Evolutionary conservation across 345 rosid species (phyloP).

Genomic region (Euphorbia lathyris): DNA sequence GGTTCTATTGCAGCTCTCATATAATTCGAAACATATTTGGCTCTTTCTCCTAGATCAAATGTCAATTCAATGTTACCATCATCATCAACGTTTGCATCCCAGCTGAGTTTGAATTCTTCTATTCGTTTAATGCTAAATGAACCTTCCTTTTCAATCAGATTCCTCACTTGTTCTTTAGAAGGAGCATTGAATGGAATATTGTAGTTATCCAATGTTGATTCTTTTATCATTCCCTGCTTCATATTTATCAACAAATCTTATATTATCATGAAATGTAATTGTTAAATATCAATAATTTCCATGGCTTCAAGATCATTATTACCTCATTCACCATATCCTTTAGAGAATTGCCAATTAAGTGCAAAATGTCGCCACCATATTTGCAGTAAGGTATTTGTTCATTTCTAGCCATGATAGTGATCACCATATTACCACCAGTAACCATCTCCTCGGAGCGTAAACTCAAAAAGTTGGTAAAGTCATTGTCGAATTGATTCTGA

Average conservation of each 20-base stretch:
- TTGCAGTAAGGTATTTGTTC: slow-evolving; percentile 10
- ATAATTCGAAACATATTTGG: not conserved
- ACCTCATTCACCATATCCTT: slow-evolving; percentile 9
- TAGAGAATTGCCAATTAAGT: slow-evolving; percentile 16
- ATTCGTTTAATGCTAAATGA: not conserved
- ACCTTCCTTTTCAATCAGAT: slow-evolving; percentile 7
- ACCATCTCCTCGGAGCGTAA: slow-evolving; percentile 43
- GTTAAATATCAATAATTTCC: no score
- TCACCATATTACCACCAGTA: not conserved
- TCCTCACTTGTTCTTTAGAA: not conserved
- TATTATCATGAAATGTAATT: not conserved
- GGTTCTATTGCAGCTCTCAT: slow-evolving; percentile 5
- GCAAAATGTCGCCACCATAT: no score
- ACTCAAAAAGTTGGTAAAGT: slow-evolving; percentile 41
- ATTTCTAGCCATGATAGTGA: not conserved
- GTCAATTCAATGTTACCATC: not conserved
- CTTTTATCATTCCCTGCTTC: slow-evolving; percentile 2
- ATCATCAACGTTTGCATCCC: not conserved
- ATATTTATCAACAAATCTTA: not conserved
- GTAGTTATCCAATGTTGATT: slow-evolving; percentile 8
- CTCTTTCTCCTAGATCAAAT: not conserved
- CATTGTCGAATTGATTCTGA: slow-evolving; percentile 38
- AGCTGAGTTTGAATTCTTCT: not conserved
- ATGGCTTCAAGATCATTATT: no score
- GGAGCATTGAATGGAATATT: slow-evolving; percentile 12